Base-by-base conservation (phyloP, 371 early-diverging fungal genomes). In the Apophysomyces variabilis region DNA sequence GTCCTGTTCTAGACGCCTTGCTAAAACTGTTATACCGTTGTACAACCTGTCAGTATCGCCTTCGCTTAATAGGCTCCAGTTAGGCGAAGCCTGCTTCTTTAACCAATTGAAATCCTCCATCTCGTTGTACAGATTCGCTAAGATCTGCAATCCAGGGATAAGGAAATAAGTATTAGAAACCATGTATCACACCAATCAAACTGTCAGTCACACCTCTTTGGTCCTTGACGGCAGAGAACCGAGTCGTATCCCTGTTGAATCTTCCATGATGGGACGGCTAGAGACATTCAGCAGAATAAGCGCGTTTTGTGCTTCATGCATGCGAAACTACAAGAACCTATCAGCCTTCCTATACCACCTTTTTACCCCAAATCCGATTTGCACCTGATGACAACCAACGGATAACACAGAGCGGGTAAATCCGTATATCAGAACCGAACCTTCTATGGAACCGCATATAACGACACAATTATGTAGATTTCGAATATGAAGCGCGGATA, bases 71-170 rank as follows among this genome's bases (percentile, higher is more conserved):
- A 50, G 54, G 54, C 68, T 62, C 92, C 92, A 92, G 72, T 95
- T 87, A 6, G 93, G 93, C 32, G 92, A 91, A 7, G 83, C 86
- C 60, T 88, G 89, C 64, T 91, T 86, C 60, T 81, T 86, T 18
- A 93, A 74, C 95, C 94, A 93, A 74, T 93, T 92, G 68, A 95
- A 95, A 66, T 95, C 95, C 62, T 95, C 92, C 21, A 93, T 88
- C 43, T 75, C 68, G 68, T 86, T 77, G 68, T 73, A 90, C 57
- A 75, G 71, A 68, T 88, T 90, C 16, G 66, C 43, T 45, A 36
- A 38, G 21, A 43, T 38, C 60, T 59, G 16, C 38, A 12, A 14
- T 59, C 38, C 5, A 59, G 12, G 32, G 26, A 16, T 59, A 11
- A 59, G 38, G 26, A 43, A 12, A 16, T 59, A 11, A 59, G 38